Base-by-base conservation (phyloP, 257 asterid species). In the Solanum paucissectum region DNA sequence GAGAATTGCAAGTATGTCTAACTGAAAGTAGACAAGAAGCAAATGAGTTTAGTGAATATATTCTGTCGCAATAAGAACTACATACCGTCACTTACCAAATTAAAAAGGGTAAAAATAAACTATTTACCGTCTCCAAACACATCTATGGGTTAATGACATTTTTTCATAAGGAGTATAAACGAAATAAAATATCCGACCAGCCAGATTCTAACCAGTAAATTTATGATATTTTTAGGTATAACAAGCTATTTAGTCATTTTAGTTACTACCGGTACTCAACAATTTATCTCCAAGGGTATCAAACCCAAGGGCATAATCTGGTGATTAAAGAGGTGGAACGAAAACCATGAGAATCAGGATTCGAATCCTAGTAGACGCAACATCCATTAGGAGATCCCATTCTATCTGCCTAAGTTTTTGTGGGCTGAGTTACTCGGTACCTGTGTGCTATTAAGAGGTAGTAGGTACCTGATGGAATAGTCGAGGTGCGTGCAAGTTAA, bases 1-100 rank as follows among this genome's bases (percentile, higher is more conserved):
- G 88, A 97, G 99, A 92, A 37, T 93, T 94, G 89, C 64, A 84
- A 96, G 87, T 49, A 97, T 93, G 90, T 95, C 98, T 89, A 97
- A 84, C 99, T 97, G 98, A 89, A 88, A 90, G 89, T 88, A 71
- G 85, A 83, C 32, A 71, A 20, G 36, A 87, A 77, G 34, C 49
- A 44, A 88, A 55, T 68, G 87, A 27, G 76, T 64, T 68, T 64
- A 71, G 64, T 20, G 34, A 83, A 36, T 4, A 33, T 85, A 34
- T 42, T 44, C 12, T 12, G 29, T 34, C 10, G 3, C 52, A 27
- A 20, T 38, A 86, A 44, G 8, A 34, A 82, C 12, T 20, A 18
- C 29, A 29, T 81, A 46, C n/a, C 29, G 27, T 66, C 77, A 71
- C 66, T 85, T 40, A 10, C 37, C 38, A 84, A 73, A 73, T 40